A percentile compares a stretch with the other conserved stretches of the same genome.
Conservation (phyloP, 257 asterid species). For the Nicotiana undulata region DNA sequence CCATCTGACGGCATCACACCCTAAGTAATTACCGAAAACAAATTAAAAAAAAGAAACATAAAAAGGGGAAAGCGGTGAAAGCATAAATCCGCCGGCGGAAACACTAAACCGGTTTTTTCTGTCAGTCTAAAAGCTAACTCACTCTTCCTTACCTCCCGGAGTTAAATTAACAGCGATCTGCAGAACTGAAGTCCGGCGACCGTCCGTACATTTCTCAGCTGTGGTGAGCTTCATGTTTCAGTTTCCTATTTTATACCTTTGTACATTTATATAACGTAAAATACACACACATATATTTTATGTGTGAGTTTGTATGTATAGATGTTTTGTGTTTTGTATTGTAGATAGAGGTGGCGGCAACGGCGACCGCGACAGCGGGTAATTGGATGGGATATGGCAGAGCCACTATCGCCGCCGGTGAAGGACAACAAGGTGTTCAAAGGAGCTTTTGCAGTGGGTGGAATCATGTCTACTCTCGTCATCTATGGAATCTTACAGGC, state of each 20-base stretch:
- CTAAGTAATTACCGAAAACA: neutral
- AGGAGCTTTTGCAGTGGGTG: slow-evolving; percentile 73
- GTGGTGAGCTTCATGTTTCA: neutral
- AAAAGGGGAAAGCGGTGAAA: neutral
- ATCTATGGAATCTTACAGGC: slow-evolving; percentile 92
- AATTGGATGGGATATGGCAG: slow-evolving; percentile 68
- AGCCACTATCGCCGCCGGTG: slow-evolving; percentile 33
- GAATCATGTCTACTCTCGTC: slow-evolving; percentile 89
- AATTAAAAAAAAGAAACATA: neutral
- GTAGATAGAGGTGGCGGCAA: neutral
- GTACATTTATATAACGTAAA: neutral
- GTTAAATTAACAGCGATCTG: neutral
- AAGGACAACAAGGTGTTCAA: slow-evolving; percentile 57
- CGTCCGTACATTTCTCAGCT: neutral
- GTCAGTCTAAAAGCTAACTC: neutral
- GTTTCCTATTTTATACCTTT: neutral
- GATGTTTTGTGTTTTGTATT: neutral
- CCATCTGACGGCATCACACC: neutral
- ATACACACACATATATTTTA: neutral
- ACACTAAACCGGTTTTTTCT: neutral
- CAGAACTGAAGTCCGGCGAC: neutral
- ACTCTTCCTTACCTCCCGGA: neutral
- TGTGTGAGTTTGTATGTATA: neutral
- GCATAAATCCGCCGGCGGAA: neutral
- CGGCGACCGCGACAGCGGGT: neutral